phyloP scores from a whole-genome alignment of 2,329 filamentous ascomycete species.

The Alternaria ventricosa region DNA sequence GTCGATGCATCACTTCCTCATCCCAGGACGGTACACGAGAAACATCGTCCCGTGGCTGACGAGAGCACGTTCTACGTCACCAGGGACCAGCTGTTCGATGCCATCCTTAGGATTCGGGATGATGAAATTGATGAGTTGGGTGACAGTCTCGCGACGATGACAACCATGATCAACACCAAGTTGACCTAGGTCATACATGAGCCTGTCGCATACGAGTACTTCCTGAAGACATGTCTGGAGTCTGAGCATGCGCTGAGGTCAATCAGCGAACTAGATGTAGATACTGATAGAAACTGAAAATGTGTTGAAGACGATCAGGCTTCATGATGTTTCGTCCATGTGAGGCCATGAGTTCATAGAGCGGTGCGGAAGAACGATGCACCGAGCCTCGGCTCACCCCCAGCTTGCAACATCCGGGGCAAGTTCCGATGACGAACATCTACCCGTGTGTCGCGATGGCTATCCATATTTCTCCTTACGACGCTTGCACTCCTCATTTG shows the following conservation, averaged over 20 bases:
- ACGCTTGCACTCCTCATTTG: not conserved
- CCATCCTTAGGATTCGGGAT: too few species aligned
- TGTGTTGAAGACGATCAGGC: not conserved
- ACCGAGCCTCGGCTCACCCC: conserved; percentile 36
- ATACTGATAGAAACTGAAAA: not conserved
- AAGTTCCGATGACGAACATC: conserved; percentile 10
- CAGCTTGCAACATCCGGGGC: conserved; percentile 21
- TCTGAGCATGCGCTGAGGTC: fast-evolving
- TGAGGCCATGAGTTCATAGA: not conserved
- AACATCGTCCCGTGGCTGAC: not conserved
- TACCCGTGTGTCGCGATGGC: conserved; percentile 11
- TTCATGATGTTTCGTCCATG: not conserved
- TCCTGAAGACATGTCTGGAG: not conserved
- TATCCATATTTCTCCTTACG: not conserved
- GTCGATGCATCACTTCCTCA: not conserved
- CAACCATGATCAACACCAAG: not conserved
- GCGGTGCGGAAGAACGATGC: conserved; percentile 5
- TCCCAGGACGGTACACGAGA: not conserved
- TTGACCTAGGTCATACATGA: not conserved
- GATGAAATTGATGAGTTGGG: too few species aligned
- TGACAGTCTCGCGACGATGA: not conserved
- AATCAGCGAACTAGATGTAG: not conserved
- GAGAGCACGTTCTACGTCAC: not conserved
- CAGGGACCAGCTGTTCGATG: too few species aligned
- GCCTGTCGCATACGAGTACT: not conserved